A percentile compares a stretch with the other conserved stretches of the same genome.
Evolutionary conservation across 345 rosid species (phyloP).

Genomic region (Isatis tinctoria): DNA sequence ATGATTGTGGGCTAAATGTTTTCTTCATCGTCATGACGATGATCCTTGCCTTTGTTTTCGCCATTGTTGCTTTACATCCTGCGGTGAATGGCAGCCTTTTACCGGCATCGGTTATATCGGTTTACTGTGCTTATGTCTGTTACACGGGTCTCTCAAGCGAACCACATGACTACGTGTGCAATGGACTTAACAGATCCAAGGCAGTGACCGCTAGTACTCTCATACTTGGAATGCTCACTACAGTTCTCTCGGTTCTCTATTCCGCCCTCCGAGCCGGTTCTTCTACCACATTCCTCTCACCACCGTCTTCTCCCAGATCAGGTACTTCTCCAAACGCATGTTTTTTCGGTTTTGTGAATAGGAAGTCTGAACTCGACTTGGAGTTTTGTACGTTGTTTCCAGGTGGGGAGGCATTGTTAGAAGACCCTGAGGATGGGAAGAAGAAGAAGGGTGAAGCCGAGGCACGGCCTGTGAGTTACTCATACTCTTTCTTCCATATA

Average conservation of each 20-base stretch:
- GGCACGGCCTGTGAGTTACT: slow-evolving; percentile 71
- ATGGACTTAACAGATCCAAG: slow-evolving; percentile 76
- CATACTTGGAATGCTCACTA: slow-evolving; percentile 86
- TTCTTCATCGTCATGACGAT: slow-evolving; percentile 91
- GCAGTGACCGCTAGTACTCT: slow-evolving; percentile 79
- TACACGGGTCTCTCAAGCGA: slow-evolving; percentile 95
- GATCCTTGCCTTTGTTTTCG: slow-evolving; percentile 75
- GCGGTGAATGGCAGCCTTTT: slow-evolving; percentile 95
- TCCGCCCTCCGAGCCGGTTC: slow-evolving; percentile 97
- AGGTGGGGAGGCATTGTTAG: slow-evolving; percentile 70
- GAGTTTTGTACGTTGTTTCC: slow-evolving; percentile 16
- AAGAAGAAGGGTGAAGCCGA: slow-evolving; percentile 50
- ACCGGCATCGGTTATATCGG: slow-evolving; percentile 89
- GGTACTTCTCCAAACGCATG: slow-evolving; percentile 36
- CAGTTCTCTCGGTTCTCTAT: slow-evolving; percentile 81
- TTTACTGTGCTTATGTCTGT: slow-evolving; percentile 94
- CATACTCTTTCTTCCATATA: slow-evolving; percentile 86
- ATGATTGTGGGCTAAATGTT: slow-evolving; percentile 86
- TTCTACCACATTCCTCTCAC: slow-evolving; percentile 76
- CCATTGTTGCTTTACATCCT: slow-evolving; percentile 79
- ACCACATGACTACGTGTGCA: slow-evolving; percentile 88
- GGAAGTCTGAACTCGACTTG: background rate
- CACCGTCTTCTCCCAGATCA: slow-evolving; percentile 87
- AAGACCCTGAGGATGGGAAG: slow-evolving; percentile 66
- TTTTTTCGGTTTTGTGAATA: background rate